phyloP scores from a whole-genome alignment of 2,329 filamentous ascomycete species.

The Aspergillus fumigatus region DNA sequence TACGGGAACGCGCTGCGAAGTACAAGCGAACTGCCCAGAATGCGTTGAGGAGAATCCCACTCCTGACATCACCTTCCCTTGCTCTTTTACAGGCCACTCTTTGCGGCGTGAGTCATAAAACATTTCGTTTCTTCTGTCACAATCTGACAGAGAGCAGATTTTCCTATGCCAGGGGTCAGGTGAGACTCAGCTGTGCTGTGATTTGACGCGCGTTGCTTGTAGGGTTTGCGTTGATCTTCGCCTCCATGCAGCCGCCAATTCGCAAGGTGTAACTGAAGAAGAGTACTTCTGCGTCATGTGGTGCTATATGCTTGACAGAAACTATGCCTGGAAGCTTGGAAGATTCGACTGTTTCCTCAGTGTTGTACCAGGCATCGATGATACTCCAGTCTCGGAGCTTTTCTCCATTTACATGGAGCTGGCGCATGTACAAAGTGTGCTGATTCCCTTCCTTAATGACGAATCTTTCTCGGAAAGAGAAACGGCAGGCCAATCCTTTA shows the following conservation, averaged over 20 bases:
- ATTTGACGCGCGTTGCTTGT: slow-evolving; percentile 17
- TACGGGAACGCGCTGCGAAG: slow-evolving; percentile 4
- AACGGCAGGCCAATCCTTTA: not conserved
- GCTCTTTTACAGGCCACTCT: slow-evolving; percentile 12
- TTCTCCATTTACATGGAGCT: slow-evolving; percentile 15
- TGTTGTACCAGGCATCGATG: not conserved
- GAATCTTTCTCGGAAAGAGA: not conserved
- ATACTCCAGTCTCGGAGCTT: slow-evolving; percentile 6
- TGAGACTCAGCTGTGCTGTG: slow-evolving; percentile 12
- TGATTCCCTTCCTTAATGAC: slow-evolving; percentile 9
- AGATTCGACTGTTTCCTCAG: slow-evolving; percentile 6
- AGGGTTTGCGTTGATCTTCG: slow-evolving; percentile 15
- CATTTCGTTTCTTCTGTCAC: not conserved
- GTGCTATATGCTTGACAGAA: slow-evolving; percentile 21
- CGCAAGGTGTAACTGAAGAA: slow-evolving; percentile 8
- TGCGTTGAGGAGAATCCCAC: slow-evolving; percentile 13
- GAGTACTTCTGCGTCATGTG: slow-evolving; percentile 19
- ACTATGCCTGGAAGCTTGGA: slow-evolving; percentile 19
- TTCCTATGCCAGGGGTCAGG: slow-evolving; percentile 20
- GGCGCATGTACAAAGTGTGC: slow-evolving; percentile 15
- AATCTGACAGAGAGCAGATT: slow-evolving; percentile 8
- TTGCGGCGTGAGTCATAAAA: slow-evolving; percentile 8
- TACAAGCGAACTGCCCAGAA: slow-evolving; percentile 11
- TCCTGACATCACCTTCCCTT: slow-evolving; percentile 9
- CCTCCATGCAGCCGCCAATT: not conserved